Evolutionary conservation across 2,329 filamentous ascomycete species (phyloP).

Genomic region (Aspergillus intermedius): DNA sequence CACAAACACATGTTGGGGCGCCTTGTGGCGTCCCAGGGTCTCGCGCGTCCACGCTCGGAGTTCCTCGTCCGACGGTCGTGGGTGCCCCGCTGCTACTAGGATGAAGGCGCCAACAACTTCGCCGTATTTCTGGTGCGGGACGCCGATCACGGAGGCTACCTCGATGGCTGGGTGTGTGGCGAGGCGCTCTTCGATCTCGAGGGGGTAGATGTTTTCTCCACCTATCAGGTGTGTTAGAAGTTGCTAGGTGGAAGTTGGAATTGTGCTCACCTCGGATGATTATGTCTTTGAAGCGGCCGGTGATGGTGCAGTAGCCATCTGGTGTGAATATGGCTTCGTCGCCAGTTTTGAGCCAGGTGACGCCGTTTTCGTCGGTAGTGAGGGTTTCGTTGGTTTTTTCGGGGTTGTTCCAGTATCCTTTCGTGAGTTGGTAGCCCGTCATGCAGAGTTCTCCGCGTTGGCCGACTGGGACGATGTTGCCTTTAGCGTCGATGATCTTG

Average conservation of each 20-base stretch:
- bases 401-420: slow-evolving; percentile 59
- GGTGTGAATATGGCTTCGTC: slow-evolving; percentile 49
- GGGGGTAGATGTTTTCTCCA: slow-evolving; percentile 66
- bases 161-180: slow-evolving; percentile 56
- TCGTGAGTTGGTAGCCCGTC: slow-evolving; percentile 65
- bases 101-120: slow-evolving; percentile 65
- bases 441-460: slow-evolving; percentile 68
- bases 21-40: slow-evolving; percentile 60
- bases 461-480: slow-evolving; percentile 61
- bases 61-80: slow-evolving; percentile 47
- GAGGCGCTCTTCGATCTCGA: slow-evolving; percentile 70
- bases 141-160: slow-evolving; percentile 62
- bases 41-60: slow-evolving; percentile 58
- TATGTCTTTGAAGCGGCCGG: slow-evolving; percentile 71
- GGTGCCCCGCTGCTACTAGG: slow-evolving; percentile 20
- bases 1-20: slow-evolving; percentile 69
- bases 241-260: not conserved
- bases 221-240: slow-evolving; percentile 32
- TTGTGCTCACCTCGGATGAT: slow-evolving; percentile 57
- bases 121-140: slow-evolving; percentile 64
- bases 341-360: slow-evolving; percentile 61
- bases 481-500: slow-evolving; percentile 65
- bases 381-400: slow-evolving; percentile 69
- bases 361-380: slow-evolving; percentile 54
- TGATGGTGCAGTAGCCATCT: slow-evolving; percentile 64